These are phyloP conservation scores for Penicillium sp. DNA, from an alignment of 2,329 filamentous ascomycete genomes.

Conservation along the genomic window DNA sequence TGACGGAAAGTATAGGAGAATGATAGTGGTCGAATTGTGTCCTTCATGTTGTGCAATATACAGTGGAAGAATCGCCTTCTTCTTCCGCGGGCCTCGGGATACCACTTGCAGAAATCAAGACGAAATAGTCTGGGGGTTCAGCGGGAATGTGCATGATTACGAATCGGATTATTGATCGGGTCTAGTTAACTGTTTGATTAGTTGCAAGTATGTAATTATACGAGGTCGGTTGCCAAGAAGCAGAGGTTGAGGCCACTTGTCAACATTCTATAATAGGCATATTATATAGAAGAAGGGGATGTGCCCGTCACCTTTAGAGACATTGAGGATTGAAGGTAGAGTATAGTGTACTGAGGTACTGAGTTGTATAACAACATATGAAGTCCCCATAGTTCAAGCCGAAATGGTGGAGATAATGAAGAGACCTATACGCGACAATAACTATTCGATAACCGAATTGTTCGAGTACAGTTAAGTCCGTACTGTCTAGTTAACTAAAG, in stretches of 20 bases:
- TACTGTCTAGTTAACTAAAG: too few relatives aligned
- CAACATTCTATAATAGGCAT: not conserved
- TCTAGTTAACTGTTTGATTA: too few relatives aligned
- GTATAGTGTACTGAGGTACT: too few relatives aligned
- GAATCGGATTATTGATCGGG: not conserved
- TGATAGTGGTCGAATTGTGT: not conserved
- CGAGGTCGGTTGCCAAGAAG: not conserved
- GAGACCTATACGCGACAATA: too few relatives aligned
- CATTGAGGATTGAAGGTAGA: too few relatives aligned
- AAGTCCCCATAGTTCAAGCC: not conserved
- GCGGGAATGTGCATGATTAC: not conserved
- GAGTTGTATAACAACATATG: too few relatives aligned
- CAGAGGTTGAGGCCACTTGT: conserved; percentile 7
- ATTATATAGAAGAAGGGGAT: not conserved
- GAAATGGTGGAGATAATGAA: not conserved
- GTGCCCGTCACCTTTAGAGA: not conserved
- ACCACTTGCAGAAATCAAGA: not conserved
- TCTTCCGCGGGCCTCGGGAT: not conserved
- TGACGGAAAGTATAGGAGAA: not conserved
- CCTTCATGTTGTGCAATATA: not conserved
- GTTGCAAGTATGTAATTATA: too few relatives aligned
- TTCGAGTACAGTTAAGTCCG: too few relatives aligned
- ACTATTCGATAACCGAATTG: too few relatives aligned
- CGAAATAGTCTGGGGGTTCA: not conserved
- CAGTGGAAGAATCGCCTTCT: not conserved